These are phyloP conservation scores for Yamadazyma kanchanaburiensis DNA, from an alignment of 1,139 yeast species.

Conservation along the genomic window DNA sequence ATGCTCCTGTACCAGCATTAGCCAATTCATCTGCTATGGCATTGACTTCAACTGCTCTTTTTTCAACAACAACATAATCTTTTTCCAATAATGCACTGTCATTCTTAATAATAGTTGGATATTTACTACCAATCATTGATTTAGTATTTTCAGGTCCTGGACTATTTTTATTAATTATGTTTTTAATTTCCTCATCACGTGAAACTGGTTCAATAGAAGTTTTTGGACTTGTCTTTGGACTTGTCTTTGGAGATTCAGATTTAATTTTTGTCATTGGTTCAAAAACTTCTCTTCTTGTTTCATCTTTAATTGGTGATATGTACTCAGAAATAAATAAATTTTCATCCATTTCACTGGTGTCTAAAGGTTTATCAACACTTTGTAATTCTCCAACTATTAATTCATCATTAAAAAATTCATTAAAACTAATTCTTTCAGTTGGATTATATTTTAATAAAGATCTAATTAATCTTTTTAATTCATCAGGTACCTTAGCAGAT, in stretches of 20 bases:
- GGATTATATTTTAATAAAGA: conserved; percentile 81
- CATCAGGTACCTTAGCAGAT: conserved; percentile 56
- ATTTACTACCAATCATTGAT: conserved; percentile 1
- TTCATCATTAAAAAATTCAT: conserved; percentile 75
- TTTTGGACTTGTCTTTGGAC: background rate
- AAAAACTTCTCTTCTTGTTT: conserved; percentile 7
- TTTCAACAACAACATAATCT: conserved; percentile 93
- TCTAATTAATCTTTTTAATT: conserved; percentile 66
- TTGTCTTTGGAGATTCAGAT: background rate
- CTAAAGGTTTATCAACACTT: conserved; percentile 55
- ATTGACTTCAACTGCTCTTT: conserved; percentile 90
- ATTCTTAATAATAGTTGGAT: conserved; percentile 11
- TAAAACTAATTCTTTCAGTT: conserved; percentile 80
- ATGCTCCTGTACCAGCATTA: conserved; percentile 58
- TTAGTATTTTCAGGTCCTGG: conserved; percentile 36
- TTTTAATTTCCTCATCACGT: conserved; percentile 45
- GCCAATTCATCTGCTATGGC: conserved; percentile 92
- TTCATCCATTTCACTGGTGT: conserved; percentile 69
- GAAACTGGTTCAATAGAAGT: conserved; percentile 7
- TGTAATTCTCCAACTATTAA: conserved; percentile 46
- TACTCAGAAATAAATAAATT: conserved; percentile 84
- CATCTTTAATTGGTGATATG: conserved; percentile 33
- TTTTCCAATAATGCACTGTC: conserved; percentile 58
- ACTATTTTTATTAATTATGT: conserved; percentile 39
- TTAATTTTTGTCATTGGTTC: conserved; percentile 11